Evolutionary conservation across 257 asterid species (phyloP).

Genomic region (Solanum ahanhuiri): DNA sequence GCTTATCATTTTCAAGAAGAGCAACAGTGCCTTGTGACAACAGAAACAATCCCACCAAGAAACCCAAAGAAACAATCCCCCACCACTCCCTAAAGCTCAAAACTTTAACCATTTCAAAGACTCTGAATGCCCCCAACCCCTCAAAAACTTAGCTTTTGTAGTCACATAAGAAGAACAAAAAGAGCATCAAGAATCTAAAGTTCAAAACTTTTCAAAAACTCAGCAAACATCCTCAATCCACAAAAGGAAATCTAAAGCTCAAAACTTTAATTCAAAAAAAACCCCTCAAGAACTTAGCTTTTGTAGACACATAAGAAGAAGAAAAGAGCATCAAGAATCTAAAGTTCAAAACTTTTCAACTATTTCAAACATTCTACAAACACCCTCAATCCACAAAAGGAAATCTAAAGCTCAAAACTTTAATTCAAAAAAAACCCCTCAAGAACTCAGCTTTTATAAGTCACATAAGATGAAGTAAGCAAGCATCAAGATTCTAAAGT

Average conservation of each 20-base stretch:
- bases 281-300: background rate
- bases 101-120: background rate
- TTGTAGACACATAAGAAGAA: background rate
- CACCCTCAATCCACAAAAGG: background rate
- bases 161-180: background rate
- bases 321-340: background rate
- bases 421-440: background rate
- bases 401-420: background rate
- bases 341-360: background rate
- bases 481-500: background rate
- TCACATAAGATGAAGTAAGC: background rate
- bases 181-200: background rate
- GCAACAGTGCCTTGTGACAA: constrained; percentile 7
- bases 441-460: background rate
- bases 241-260: background rate
- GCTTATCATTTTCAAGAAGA: constrained; percentile 52
- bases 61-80: constrained; percentile 13
- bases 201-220: constrained; percentile 2
- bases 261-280: background rate
- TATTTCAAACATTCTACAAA: background rate
- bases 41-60: constrained; percentile 26
- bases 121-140: background rate
- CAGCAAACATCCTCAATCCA: background rate
- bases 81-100: constrained; percentile 7
- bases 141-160: background rate